Evolutionary conservation across 2,329 filamentous ascomycete genomes (phyloP).

Genomic region (Coniochaeta sp.): DNA sequence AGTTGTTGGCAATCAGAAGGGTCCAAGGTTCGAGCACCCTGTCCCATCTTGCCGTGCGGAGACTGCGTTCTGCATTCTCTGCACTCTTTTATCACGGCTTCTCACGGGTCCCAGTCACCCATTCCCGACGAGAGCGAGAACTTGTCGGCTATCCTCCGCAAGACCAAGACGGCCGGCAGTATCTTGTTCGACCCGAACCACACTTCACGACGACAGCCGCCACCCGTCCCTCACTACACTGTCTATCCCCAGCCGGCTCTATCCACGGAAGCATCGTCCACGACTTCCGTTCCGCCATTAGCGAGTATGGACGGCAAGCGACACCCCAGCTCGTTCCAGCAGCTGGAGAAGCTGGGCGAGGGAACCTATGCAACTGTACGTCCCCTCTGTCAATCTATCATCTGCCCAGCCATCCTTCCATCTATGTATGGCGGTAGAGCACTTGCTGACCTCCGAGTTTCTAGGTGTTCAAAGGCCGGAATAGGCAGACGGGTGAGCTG

Average conservation of each 20-base stretch:
- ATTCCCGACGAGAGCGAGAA: constrained; percentile 11
- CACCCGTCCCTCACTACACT: constrained; percentile 19
- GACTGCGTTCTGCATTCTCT: constrained; percentile 15
- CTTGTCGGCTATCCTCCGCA: constrained; percentile 15
- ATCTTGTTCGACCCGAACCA: constrained; percentile 31
- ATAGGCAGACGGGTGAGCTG: constrained; percentile 91
- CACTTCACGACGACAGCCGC: constrained; percentile 24
- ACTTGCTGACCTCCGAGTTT: constrained; percentile 2
- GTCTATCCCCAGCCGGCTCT: constrained; percentile 11
- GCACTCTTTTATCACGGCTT: constrained; percentile 15
- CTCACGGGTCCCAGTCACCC: constrained; percentile 13
- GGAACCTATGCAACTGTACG: constrained; percentile 95
- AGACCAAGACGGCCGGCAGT: constrained; percentile 27
- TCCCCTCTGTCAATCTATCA: too few relatives aligned
- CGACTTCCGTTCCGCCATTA: constrained; percentile 5
- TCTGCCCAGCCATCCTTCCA: neutral
- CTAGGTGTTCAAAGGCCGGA: constrained; percentile 95
- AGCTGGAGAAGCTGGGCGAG: constrained; percentile 97
- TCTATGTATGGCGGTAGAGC: neutral
- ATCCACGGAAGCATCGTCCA: constrained; percentile 2
- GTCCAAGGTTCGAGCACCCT: constrained; percentile 1
- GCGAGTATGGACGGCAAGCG: constrained; percentile 77
- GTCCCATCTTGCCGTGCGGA: constrained; percentile 7
- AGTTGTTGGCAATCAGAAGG: neutral
- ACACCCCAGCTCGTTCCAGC: constrained; percentile 96